Base-by-base conservation (phyloP, 352 stramenopile species). In the Saprolegnia parasitica region DNA sequence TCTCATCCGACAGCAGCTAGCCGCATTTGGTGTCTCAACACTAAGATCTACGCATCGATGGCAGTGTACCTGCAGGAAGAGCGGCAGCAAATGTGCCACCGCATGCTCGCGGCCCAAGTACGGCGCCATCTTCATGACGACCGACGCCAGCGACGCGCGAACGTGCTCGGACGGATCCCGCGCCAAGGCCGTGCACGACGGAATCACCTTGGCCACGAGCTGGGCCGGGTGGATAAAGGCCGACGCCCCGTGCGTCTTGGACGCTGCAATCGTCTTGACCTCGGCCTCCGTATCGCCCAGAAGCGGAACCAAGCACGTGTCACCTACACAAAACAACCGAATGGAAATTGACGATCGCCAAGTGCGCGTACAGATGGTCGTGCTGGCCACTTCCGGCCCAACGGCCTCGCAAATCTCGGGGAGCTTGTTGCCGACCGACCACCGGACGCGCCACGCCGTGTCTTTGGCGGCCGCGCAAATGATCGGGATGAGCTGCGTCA, bases 361-460 rank as follows among this genome's bases (percentile, higher is more conserved):
- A n/a, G n/a, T 54, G n/a, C 16, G 29, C 32, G n/a, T 70, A 56
- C 84, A 89, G 56, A 95, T 78, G 24, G 78, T 89, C 47, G 79
- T 76, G 65, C 87, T 91, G 29, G 88, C 81, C 0, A 75, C 75
- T 35, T 96, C 84, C 0, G 81, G 61, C 56, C 81, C 84, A 60
- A 98, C 89, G 3, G 90, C 93, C 50, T 89, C 78, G 49, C 95
- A 97, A 11, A 99, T 90, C 58, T 97, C 83, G 0, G 92, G 83
- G 68, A 99, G 98, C 56, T 98, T 97, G 55, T 98, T 97, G 10
- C 96, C 97, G 39, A 98, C 95, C 13, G 95, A 99, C 96, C 96
- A 99, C 42, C 97, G 87, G 39, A 99, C 97, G 64, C 97, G 90
- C 97, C 97, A 99, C 32, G 96, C 98, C n/a, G 91, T 93, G 79